Evolutionary conservation across 2,329 filamentous ascomycete species (phyloP), one percentile per base, ranked within the genome.

Genomic region (Arachnomyces sp.): DNA sequence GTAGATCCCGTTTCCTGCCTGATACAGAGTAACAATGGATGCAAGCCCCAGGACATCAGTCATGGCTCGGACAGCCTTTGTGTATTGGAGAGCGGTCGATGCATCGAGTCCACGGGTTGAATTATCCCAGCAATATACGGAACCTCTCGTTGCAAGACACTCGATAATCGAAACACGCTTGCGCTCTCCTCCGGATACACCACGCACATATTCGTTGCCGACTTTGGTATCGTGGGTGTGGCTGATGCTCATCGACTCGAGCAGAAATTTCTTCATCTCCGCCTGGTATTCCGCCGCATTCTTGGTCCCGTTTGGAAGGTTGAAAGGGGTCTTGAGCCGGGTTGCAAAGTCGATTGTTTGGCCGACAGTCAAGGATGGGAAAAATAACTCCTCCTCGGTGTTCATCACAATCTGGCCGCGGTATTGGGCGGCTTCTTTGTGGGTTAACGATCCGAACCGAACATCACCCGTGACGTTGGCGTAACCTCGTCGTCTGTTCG

Each of bases 161-260:
- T 90, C 85, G 1, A 83, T 82, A 47, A 90, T 87, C 15, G 79
- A 82, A 7, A 87, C 84, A 54, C 85, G 81, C 59, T 89, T 90
- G 29, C 85, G 68, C 63, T 92, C 86, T 43, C 86, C 86, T 51
- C 86, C 86, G 34, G 80, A 85, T 0, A 90, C 81, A 58, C 85
- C 85, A 34, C 83, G 76, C 5, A 80, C 74, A 52, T 71, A 77
- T 45, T 82, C 79, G 52, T 89, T 79, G n/a, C 86, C 82, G 4
- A 85, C 78, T 51, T 79, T 82, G 4, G 82, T 86, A 17, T 80
- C 69, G 11, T 65, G 50, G 0, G 78, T 82, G 49, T 83, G 79
- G 4, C 59, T 61, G 16, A 82, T 78, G 1, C 69, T 63, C 67
- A 80, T 72, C 0, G 74, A 72, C 40, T 72, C 59, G 1, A 82